These are phyloP conservation scores for Lentinula boryana DNA, from an alignment of 768 basidiomycete species.

Conservation along the genomic window DNA sequence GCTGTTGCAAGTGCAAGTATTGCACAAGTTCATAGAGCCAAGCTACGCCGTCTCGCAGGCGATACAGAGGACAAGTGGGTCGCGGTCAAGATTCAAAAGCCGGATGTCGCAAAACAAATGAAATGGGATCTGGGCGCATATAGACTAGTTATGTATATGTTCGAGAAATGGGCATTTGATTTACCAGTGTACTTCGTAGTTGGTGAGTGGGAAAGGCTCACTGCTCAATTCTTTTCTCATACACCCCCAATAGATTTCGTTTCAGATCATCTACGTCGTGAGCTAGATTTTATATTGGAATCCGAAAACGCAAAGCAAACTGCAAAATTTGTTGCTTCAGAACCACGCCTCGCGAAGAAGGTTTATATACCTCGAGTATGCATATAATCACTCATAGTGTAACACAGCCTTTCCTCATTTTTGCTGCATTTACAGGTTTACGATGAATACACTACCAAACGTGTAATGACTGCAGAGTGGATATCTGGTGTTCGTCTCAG, in stretches of 20 bases:
- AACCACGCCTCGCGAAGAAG: constrained; percentile 61
- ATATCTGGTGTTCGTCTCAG: constrained; percentile 72
- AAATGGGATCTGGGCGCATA: constrained; percentile 77
- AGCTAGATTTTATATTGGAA: constrained; percentile 80
- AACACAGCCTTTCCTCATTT: neutral
- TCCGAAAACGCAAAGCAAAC: constrained; percentile 72
- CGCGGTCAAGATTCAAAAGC: constrained; percentile 93
- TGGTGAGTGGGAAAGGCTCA: constrained; percentile 35
- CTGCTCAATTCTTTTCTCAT: neutral
- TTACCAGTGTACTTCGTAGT: constrained; percentile 79
- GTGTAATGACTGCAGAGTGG: constrained; percentile 83
- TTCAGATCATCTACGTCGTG: constrained; percentile 73
- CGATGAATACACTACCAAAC: constrained; percentile 64
- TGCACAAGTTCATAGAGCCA: constrained; percentile 87
- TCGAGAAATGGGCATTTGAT: constrained; percentile 77
- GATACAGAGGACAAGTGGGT: constrained; percentile 58
- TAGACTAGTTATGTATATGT: constrained; percentile 72
- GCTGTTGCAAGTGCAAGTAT: constrained; percentile 87
- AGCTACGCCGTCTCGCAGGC: constrained; percentile 34
- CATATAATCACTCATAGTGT: neutral
- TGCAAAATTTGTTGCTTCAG: constrained; percentile 58
- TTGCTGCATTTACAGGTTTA: constrained; percentile 29
- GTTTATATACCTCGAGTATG: constrained; percentile 69
- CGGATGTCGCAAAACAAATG: constrained; percentile 79
- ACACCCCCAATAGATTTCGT: constrained; percentile 52